A percentile compares a stretch with the other conserved stretches of the same genome.
phyloP scores from a whole-genome alignment of 148 eudicot genomes.

The Selenicereus undatus region DNA sequence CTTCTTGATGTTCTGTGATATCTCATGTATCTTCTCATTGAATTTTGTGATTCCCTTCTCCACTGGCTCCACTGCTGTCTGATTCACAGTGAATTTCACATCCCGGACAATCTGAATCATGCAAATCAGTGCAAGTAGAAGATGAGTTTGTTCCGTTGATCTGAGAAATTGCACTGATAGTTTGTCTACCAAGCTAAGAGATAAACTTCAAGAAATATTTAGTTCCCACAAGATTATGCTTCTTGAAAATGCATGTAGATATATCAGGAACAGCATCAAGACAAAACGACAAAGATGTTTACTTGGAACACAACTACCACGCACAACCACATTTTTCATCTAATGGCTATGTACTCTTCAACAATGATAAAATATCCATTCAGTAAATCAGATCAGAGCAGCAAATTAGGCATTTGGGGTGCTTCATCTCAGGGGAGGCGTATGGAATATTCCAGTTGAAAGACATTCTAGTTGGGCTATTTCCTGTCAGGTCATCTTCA shows the following conservation, averaged over 20 bases:
- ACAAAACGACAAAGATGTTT: not conserved
- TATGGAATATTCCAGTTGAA: not conserved
- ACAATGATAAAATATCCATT: not conserved
- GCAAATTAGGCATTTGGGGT: not conserved
- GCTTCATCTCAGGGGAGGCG: not conserved
- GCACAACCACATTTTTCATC: not conserved
- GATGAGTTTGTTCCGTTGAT: not conserved
- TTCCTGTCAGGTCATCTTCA: not conserved
- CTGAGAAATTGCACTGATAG: not conserved
- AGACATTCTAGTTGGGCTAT: not conserved
- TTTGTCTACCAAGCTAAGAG: not conserved
- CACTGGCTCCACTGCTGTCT: constrained; percentile 93
- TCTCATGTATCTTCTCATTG: constrained; percentile 75
- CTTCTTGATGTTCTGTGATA: constrained; percentile 82
- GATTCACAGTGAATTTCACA: constrained; percentile 77
- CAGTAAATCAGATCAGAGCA: not conserved
- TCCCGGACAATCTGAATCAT: constrained; percentile 81
- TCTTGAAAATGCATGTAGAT: not conserved
- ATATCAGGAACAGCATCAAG: not conserved
- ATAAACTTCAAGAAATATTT: not conserved
- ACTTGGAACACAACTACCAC: not conserved
- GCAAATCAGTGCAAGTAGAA: constrained; percentile 9
- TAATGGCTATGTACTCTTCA: not conserved
- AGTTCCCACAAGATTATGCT: not conserved
- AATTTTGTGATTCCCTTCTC: constrained; percentile 88